Conservation (phyloP, 1,139 yeast species). For the Kazachstania sp. region DNA sequence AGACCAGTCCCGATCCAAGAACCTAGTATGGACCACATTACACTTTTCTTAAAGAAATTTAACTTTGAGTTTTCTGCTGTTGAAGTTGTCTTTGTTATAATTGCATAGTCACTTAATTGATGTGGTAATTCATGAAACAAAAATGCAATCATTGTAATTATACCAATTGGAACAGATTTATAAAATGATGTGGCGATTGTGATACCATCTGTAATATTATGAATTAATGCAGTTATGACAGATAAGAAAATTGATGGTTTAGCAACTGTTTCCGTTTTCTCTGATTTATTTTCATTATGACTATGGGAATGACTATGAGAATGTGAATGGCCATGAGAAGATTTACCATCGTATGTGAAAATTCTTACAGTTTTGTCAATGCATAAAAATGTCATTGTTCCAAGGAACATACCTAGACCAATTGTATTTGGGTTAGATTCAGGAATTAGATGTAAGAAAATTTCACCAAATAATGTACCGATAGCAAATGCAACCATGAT, state of each 20-base stretch:
- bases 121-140: conserved; percentile 69
- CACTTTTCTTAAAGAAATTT: conserved; percentile 34
- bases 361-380: conserved; percentile 51
- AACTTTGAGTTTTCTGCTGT: not conserved
- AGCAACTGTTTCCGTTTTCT: not conserved
- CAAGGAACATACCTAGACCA: conserved; percentile 37
- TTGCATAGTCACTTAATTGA: conserved; percentile 65
- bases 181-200: conserved; percentile 62
- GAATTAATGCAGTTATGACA: conserved; percentile 56
- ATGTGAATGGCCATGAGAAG: conserved; percentile 36
- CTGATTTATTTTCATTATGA: conserved; percentile 1
- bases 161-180: conserved; percentile 47
- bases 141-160: conserved; percentile 56
- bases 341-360: conserved; percentile 34
- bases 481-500: conserved; percentile 43
- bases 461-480: conserved; percentile 64
- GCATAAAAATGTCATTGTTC: conserved; percentile 46
- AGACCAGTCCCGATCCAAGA: conserved; percentile 54
- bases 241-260: conserved; percentile 47
- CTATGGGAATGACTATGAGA: conserved; percentile 14
- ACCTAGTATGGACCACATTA: conserved; percentile 53
- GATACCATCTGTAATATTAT: conserved; percentile 62
- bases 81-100: conserved; percentile 28
- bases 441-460: conserved; percentile 56
- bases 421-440: conserved; percentile 28